Evolutionary conservation across 768 basidiomycete genomes (phyloP).

Genomic region (Mycena sanguinolenta): DNA sequence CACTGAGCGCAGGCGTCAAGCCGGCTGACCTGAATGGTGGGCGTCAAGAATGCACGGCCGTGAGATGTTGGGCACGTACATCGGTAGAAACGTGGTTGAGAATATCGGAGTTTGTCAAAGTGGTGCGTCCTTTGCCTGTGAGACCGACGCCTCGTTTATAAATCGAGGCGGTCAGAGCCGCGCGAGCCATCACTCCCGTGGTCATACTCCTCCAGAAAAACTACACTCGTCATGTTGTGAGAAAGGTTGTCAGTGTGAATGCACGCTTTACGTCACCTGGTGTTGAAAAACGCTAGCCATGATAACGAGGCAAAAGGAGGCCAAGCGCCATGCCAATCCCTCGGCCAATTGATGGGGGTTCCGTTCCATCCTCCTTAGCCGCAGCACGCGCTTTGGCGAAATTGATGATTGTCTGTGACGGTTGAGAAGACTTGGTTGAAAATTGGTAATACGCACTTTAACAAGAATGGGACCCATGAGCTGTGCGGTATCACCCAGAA

Average conservation of each 20-base stretch:
- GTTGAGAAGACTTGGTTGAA: background rate
- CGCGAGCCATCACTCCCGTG: conserved; percentile 74
- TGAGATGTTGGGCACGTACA: conserved; percentile 52
- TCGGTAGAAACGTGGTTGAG: conserved; percentile 77
- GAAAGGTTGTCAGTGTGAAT: background rate
- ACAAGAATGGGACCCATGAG: conserved; percentile 75
- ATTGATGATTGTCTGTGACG: conserved; percentile 67
- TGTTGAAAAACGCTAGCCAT: conserved; percentile 70
- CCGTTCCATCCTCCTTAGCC: conserved; percentile 51
- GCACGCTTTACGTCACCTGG: conserved; percentile 56
- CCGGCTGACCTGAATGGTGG: conserved; percentile 58
- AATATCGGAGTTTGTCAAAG: conserved; percentile 70
- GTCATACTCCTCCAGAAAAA: conserved; percentile 82
- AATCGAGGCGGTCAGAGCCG: conserved; percentile 76
- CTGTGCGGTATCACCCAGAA: conserved; percentile 71
- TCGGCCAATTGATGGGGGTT: conserved; percentile 58
- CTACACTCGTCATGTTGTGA: conserved; percentile 43
- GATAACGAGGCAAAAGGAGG: conserved; percentile 63
- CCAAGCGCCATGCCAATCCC: conserved; percentile 74
- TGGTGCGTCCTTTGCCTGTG: conserved; percentile 74
- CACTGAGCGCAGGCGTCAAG: conserved; percentile 76
- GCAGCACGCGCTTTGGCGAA: conserved; percentile 65
- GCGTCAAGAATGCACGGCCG: conserved; percentile 8
- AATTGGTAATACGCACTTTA: conserved; percentile 53
- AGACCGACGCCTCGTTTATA: conserved; percentile 79